phyloP scores from a whole-genome alignment of 768 basidiomycete genomes.

The Amanita inopinata region DNA sequence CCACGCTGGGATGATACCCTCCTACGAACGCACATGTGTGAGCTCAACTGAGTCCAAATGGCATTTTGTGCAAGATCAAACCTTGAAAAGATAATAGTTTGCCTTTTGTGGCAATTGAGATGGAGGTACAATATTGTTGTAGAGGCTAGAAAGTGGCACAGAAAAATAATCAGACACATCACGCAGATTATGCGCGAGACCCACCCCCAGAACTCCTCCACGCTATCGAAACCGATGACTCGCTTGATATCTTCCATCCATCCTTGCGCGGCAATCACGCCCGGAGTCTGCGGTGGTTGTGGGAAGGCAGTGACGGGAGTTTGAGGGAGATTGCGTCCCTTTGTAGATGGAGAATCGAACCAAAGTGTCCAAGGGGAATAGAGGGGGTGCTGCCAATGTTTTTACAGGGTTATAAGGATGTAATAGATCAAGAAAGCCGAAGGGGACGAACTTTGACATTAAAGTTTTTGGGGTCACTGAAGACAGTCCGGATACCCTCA shows the following conservation, averaged over 20 bases:
- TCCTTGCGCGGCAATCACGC: conserved; percentile 64
- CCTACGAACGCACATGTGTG: conserved; percentile 33
- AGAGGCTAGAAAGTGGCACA: conserved; percentile 42
- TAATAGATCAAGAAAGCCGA: neutral
- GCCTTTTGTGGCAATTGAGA: conserved; percentile 89
- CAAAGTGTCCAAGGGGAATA: conserved; percentile 95
- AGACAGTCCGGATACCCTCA: conserved; percentile 82
- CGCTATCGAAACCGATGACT: conserved; percentile 91
- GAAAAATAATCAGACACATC: conserved; percentile 7
- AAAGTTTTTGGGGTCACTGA: conserved; percentile 86
- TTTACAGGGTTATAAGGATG: neutral
- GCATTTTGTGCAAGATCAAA: conserved; percentile 21
- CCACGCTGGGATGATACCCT: conserved; percentile 95
- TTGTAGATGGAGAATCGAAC: conserved; percentile 94
- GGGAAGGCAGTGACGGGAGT: conserved; percentile 73
- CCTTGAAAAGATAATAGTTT: conserved; percentile 99
- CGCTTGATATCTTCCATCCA: conserved; percentile 99
- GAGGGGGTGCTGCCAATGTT: conserved; percentile 89
- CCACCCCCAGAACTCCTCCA: conserved; percentile 99
- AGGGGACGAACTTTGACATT: conserved; percentile 76
- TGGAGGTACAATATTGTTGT: conserved; percentile 96
- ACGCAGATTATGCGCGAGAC: conserved; percentile 20
- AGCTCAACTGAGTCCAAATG: neutral
- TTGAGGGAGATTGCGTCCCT: conserved; percentile 81
- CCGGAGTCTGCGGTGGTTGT: conserved; percentile 67